phyloP scores from a whole-genome alignment of 2,329 filamentous ascomycete species.

The Pezicula neosporulosa region DNA sequence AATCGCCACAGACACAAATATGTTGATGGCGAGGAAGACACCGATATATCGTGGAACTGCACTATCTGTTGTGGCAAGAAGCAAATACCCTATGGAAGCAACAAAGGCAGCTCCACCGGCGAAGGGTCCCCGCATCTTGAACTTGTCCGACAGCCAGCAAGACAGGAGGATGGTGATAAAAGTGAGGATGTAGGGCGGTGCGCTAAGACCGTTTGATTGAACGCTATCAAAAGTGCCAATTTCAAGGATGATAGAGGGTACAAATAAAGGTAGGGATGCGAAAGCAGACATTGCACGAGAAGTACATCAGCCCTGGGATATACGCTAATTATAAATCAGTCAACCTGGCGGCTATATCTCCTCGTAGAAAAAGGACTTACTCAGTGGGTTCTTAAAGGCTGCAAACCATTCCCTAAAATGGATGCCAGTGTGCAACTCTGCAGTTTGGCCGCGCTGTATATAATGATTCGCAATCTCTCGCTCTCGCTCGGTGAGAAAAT shows the following conservation, averaged over 20 bases:
- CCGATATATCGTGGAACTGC: constrained; percentile 62
- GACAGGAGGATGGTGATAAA: constrained; percentile 69
- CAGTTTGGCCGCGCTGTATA: constrained; percentile 47
- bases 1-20: constrained; percentile 50
- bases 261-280: constrained; percentile 78
- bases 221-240: constrained; percentile 65
- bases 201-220: constrained; percentile 69
- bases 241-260: constrained; percentile 71
- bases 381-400: constrained; percentile 59
- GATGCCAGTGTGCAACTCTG: constrained; percentile 32
- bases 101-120: constrained; percentile 64
- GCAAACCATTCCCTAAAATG: constrained; percentile 52
- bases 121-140: constrained; percentile 57
- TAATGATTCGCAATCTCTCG: constrained; percentile 61
- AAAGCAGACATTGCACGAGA: constrained; percentile 85
- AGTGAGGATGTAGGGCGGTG: constrained; percentile 73
- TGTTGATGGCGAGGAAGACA: constrained; percentile 75
- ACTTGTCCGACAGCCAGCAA: constrained; percentile 65
- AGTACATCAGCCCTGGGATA: constrained; percentile 75
- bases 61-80: constrained; percentile 51
- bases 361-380: constrained; percentile 20
- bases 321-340: constrained; percentile 36
- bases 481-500: constrained; percentile 57
- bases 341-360: not conserved
- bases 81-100: constrained; percentile 54